Conservation (phyloP, 1,284 basidiomycete species). For the Leccinum angustisporum region DNA sequence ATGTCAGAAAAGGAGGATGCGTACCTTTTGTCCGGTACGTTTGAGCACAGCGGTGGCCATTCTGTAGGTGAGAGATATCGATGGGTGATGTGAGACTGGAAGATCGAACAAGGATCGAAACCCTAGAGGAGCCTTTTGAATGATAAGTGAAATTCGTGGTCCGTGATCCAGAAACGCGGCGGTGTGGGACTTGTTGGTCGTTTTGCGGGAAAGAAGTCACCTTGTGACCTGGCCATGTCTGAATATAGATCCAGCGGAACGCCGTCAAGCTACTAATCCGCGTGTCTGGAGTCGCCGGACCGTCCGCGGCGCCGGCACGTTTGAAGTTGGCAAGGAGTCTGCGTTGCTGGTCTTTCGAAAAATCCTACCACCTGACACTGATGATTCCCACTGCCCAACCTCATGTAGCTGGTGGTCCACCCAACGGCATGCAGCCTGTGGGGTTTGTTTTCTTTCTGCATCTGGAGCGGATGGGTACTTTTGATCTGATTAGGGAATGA, state of each 20-base stretch:
- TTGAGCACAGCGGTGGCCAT: slow-evolving; percentile 58
- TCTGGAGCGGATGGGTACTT: too few species aligned
- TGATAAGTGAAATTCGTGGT: slow-evolving; percentile 3
- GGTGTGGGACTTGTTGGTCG: slow-evolving; percentile 2
- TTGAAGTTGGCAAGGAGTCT: neutral
- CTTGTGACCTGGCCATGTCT: slow-evolving; percentile 9
- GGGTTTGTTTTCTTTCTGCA: neutral
- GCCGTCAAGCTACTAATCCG: neutral
- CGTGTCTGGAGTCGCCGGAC: neutral
- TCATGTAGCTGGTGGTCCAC: neutral
- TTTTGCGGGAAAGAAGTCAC: neutral
- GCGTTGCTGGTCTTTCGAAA: neutral
- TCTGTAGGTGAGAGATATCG: slow-evolving; percentile 6
- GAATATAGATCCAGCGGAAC: slow-evolving; percentile 9
- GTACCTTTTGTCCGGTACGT: slow-evolving; percentile 58
- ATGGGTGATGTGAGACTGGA: neutral
- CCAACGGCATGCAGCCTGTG: neutral
- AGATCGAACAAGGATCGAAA: neutral
- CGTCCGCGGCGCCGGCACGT: neutral
- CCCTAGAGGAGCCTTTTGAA: slow-evolving; percentile 10
- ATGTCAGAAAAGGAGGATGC: slow-evolving; percentile 1
- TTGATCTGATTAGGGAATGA: too few species aligned
- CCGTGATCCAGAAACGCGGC: slow-evolving; percentile 6
- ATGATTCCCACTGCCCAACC: too few species aligned
- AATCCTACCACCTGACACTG: neutral